Base-by-base conservation (phyloP, 2,329 filamentous ascomycete species). In the Aspergillus pseudoglaucus region DNA sequence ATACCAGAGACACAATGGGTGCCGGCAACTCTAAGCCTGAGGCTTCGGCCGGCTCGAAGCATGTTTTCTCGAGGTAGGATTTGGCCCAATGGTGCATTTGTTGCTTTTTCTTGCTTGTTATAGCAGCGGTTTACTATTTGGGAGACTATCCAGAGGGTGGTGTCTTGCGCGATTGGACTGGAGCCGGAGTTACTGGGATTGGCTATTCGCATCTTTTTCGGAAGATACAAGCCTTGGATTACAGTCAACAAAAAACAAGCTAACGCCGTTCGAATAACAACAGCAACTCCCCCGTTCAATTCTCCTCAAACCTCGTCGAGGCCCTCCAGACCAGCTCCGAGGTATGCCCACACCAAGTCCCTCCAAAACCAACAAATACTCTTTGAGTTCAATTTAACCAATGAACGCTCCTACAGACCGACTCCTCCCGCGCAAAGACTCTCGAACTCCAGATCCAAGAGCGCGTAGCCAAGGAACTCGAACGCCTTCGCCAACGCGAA, bases 381-480 rank as follows among this genome's bases (percentile, higher is more conserved):
- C 17, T 20, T 20, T 18, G 18, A 39, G 15, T 7, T 12, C 25
- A 30, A 10, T 9, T 30, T 30, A 30, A 39, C 8, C 18, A 14
- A 35, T 17, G 15, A 39, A 32, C 5, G 41, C 32, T 18, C 17
- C n/a, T 51, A 45, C 45, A 97, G 91, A 91, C 87, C 71, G 90
- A 97, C 74, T 83, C 84, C 51, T 90, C 89, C 56, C 90, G 91
- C 66, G 80, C 85, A 61, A 88, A 88, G 72, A 77, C 84, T 63
- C 75, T 89, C 68, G 91, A 97, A 74, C 82, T 93, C 54, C 85
- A 91, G 61, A 84, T 95, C 69, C 90, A 96, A 75, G 75, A 82
- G 65, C 90, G 91, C 70, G 88, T 96, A 52, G 82, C 85, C 61
- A 78, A 83, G 61, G 90, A 96, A 73, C 88, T 97, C 57, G 83